phyloP scores from a whole-genome alignment of 1,139 yeast species.

The Sugiyamaella sp. region DNA sequence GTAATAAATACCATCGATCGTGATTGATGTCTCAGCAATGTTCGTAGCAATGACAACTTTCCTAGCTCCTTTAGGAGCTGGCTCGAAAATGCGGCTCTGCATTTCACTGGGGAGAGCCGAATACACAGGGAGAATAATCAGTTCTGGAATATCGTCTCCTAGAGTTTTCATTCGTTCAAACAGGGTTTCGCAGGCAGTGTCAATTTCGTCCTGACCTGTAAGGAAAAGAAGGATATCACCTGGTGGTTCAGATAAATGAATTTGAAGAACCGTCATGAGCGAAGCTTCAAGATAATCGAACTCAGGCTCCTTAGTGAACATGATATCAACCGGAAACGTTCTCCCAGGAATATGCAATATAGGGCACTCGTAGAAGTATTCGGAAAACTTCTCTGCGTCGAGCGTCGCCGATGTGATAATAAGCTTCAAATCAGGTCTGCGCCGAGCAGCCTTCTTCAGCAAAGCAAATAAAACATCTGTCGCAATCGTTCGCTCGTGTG shows the following conservation, averaged over 20 bases:
- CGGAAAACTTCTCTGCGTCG: constrained; percentile 80
- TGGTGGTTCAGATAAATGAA: constrained; percentile 72
- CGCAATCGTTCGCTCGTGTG: constrained; percentile 93
- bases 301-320: constrained; percentile 80
- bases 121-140: constrained; percentile 85
- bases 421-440: constrained; percentile 69
- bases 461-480: constrained; percentile 91
- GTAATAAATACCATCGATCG: constrained; percentile 76
- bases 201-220: constrained; percentile 94
- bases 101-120: constrained; percentile 75
- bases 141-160: constrained; percentile 64
- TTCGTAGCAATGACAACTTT: constrained; percentile 79
- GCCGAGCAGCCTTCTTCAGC: constrained; percentile 67
- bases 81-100: constrained; percentile 73
- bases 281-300: constrained; percentile 83
- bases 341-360: constrained; percentile 84
- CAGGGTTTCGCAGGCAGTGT: constrained; percentile 79
- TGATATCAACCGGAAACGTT: constrained; percentile 82
- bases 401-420: constrained; percentile 93
- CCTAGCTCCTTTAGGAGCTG: constrained; percentile 69
- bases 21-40: constrained; percentile 80
- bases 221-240: constrained; percentile 86
- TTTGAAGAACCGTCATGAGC: constrained; percentile 77
- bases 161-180: constrained; percentile 66
- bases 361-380: constrained; percentile 78